A percentile compares a stretch with the other conserved stretches of the same genome.
phyloP scores from a whole-genome alignment of 2,329 filamentous ascomycete genomes.

The Penicillium oxalicum region DNA sequence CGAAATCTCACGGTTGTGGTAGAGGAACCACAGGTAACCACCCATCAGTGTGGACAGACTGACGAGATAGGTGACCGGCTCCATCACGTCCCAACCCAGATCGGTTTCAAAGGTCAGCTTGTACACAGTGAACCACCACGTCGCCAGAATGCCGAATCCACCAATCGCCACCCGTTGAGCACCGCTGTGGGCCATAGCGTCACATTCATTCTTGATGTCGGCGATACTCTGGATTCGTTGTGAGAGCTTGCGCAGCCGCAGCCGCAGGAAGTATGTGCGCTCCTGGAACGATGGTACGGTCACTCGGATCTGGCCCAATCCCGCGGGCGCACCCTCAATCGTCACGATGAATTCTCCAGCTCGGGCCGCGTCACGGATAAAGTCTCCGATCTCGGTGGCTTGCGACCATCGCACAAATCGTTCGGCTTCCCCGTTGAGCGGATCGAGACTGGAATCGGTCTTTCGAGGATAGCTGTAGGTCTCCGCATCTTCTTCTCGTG shows the following conservation, averaged over 20 bases:
- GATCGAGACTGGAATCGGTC: slow-evolving; percentile 13
- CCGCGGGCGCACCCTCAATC: slow-evolving; percentile 63
- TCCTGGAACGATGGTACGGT: slow-evolving; percentile 83
- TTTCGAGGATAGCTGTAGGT: slow-evolving; percentile 65
- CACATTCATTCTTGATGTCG: slow-evolving; percentile 74
- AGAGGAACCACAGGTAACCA: slow-evolving; percentile 89
- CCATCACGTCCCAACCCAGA: slow-evolving; percentile 83
- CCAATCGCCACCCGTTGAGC: slow-evolving; percentile 74
- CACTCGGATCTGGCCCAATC: slow-evolving; percentile 63
- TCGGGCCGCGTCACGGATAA: slow-evolving; percentile 81
- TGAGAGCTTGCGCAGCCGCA: slow-evolving; percentile 66
- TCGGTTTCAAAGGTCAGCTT: slow-evolving; percentile 62
- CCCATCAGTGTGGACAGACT: slow-evolving; percentile 81
- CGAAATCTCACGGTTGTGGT: slow-evolving; percentile 81
- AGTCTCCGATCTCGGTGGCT: slow-evolving; percentile 87
- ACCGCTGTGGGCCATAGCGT: slow-evolving; percentile 66
- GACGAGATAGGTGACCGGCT: slow-evolving; percentile 83
- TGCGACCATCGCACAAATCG: slow-evolving; percentile 83
- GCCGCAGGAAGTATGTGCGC: slow-evolving; percentile 80
- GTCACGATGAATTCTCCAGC: slow-evolving; percentile 79
- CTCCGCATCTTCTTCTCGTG: slow-evolving; percentile 57
- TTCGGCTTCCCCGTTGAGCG: slow-evolving; percentile 15
- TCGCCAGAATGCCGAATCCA: slow-evolving; percentile 65
- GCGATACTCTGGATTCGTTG: slow-evolving; percentile 63
- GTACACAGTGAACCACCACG: slow-evolving; percentile 81